A percentile compares a stretch with the other conserved stretches of the same genome.
Evolutionary conservation across 2,329 filamentous ascomycete species (phyloP).

Genomic region (Colletotrichum graminicola): DNA sequence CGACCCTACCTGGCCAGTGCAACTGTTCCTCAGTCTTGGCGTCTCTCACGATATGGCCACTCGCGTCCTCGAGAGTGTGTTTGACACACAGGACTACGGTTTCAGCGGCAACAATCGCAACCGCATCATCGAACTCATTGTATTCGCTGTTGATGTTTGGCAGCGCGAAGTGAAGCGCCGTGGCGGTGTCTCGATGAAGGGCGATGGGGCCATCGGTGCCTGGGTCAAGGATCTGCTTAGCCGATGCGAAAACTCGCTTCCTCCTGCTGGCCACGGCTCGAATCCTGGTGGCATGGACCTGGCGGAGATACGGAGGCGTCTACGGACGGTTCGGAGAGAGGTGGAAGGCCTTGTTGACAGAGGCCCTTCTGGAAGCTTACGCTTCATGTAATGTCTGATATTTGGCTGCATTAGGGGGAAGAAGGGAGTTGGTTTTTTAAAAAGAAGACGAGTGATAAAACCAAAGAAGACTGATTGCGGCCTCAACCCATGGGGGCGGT

Average conservation of each 20-base stretch:
- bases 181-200: slow-evolving; percentile 55
- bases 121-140: slow-evolving; percentile 67
- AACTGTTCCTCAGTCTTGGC: slow-evolving; percentile 67
- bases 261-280: slow-evolving; percentile 53
- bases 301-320: slow-evolving; percentile 56
- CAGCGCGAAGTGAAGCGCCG: slow-evolving; percentile 62
- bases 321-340: slow-evolving; percentile 59
- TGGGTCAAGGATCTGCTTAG: slow-evolving; percentile 64
- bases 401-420: background rate
- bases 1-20: slow-evolving; percentile 68
- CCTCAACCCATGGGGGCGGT: no score
- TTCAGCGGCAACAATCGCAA: slow-evolving; percentile 65
- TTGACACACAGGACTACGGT: slow-evolving; percentile 70
- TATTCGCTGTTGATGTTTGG: slow-evolving; percentile 63
- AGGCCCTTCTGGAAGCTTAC: slow-evolving; percentile 57
- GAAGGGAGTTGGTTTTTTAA: slow-evolving; percentile 1
- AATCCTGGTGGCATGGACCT: slow-evolving; percentile 62
- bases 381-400: slow-evolving; percentile 56
- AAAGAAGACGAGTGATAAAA: slow-evolving; percentile 9
- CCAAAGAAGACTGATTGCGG: slow-evolving; percentile 26
- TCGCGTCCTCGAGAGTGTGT: slow-evolving; percentile 67
- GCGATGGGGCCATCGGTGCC: slow-evolving; percentile 53
- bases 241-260: slow-evolving; percentile 62
- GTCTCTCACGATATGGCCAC: slow-evolving; percentile 69
- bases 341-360: slow-evolving; percentile 60